Base-by-base conservation (phyloP, 371 early-diverging fungal genomes). In the Mortierella sp. region DNA sequence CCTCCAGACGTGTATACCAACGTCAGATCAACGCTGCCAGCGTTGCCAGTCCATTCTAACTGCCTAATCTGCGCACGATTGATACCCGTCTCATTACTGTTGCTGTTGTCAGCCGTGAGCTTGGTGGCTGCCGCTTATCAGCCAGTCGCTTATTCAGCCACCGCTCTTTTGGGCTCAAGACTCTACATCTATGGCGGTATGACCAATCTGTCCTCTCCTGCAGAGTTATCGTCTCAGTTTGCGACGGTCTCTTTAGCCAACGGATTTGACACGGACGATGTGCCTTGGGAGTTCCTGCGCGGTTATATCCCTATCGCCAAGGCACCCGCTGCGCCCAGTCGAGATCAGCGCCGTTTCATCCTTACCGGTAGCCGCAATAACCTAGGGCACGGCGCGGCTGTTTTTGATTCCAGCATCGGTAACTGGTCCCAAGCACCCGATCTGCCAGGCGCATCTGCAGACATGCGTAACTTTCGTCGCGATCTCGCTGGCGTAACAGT, bases 171-270 rank as follows among this genome's bases (percentile, higher is more conserved):
- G 3, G 56, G 56, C 7, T 51, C 44, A 17, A 41, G 60, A 2
- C 64, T 75, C 32, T 75, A 59, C 55, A 24, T 75, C 60, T 67
- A 59, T 34, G 75, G 75, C 9, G 75, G 75, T 6, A 50, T 63
- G 48, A 68, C 60, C 48, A 42, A 62, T 32, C 15, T 63, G 12
- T 46, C 69, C 0, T 39, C 51, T 12, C 24, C 56, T 7, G 48
- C 55, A 3, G 62, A 68, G 0, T 60, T 55, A 30, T 52, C 75
- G 1, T 58, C 75, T 2, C 75, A 73, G 21, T 59, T 68, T 30
- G 64, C 55, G 14, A 53, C 64, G 14, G 3, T 75, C 14, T 56
- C 64, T 1, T 30, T 75, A 23, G 39, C 49, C 0, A 34, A 62
- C 15, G 41, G n/a, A n/a, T 73, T 73, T 46, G 56, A 67, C 15